Evolutionary conservation across 2,329 filamentous ascomycete genomes (phyloP).

Genomic region (Penicillium sp.): DNA sequence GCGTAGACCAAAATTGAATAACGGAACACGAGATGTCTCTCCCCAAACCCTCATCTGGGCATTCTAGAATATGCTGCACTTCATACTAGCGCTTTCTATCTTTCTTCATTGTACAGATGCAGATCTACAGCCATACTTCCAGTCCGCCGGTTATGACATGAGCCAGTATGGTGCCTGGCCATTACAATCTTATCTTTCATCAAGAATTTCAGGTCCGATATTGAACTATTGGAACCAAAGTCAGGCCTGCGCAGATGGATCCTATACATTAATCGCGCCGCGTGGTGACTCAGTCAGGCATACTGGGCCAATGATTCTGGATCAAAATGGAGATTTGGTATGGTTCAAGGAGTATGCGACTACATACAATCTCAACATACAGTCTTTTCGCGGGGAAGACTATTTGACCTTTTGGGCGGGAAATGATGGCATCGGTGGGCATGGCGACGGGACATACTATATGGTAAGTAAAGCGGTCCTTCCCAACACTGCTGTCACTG

Average conservation of each 20-base stretch:
- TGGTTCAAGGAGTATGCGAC: conserved; percentile 46
- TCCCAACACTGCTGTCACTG: background rate
- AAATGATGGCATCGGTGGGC: conserved; percentile 46
- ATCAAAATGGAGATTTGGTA: conserved; percentile 46
- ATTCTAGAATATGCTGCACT: background rate
- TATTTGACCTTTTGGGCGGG: conserved; percentile 56
- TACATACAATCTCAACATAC: conserved; percentile 50
- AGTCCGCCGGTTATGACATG: conserved; percentile 15
- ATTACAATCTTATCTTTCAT: conserved; percentile 27
- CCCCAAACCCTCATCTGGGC: background rate
- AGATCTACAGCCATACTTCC: background rate
- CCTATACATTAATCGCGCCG: conserved; percentile 45
- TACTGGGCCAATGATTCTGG: conserved; percentile 48
- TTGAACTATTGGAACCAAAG: conserved; percentile 28
- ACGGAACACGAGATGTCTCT: background rate
- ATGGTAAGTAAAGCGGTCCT: conserved; percentile 37
- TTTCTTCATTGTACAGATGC: background rate
- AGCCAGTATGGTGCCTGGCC: conserved; percentile 29
- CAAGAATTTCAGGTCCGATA: conserved; percentile 24
- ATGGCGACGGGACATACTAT: conserved; percentile 50
- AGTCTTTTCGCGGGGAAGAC: conserved; percentile 45
- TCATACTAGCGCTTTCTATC: background rate
- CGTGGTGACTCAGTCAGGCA: conserved; percentile 34
- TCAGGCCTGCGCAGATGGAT: conserved; percentile 39
- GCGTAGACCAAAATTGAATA: background rate